Percentiles rank a stretch among this genome's conserved stretches.
Evolutionary conservation across 139 green algal genomes (phyloP).

Genomic region (Coelastrella sp.): DNA sequence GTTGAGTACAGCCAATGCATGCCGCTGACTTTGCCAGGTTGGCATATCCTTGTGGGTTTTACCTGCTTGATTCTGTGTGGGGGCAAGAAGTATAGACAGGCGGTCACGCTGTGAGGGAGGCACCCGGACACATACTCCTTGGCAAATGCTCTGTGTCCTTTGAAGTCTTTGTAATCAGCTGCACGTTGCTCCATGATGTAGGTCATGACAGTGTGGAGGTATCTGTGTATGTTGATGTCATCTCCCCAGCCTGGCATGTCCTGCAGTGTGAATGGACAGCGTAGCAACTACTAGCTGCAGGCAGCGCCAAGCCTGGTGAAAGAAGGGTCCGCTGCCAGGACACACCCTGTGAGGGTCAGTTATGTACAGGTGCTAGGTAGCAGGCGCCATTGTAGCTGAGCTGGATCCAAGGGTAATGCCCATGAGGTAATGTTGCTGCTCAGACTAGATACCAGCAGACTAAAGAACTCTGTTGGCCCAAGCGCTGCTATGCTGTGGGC

Average conservation of each 20-base stretch:
- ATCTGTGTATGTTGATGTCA: conserved; percentile 1
- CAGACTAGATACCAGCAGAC: not conserved
- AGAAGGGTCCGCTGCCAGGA: not conserved
- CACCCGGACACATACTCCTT: conserved; percentile 10
- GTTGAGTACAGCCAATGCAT: too few species aligned
- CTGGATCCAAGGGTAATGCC: not conserved
- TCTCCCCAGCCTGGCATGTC: conserved; percentile 28
- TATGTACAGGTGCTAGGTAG: not conserved
- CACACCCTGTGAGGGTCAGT: not conserved
- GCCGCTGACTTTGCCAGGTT: too few species aligned
- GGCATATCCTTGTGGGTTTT: too few species aligned
- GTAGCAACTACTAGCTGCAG: not conserved
- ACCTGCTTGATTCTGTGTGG: not conserved
- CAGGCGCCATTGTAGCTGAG: not conserved
- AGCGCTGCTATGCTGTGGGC: too few species aligned
- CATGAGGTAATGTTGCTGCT: not conserved
- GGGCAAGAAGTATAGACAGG: conserved; percentile 35
- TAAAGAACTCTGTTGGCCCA: too few species aligned
- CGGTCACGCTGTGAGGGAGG: conserved; percentile 1
- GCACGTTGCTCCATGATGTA: conserved; percentile 6
- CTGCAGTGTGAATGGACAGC: too few species aligned
- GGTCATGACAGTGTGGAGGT: not conserved
- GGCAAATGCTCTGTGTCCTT: not conserved
- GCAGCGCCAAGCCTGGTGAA: not conserved
- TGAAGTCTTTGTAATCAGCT: not conserved